Base-by-base conservation (phyloP, 768 basidiomycete genomes). In the Cyclocybe cylindracea region DNA sequence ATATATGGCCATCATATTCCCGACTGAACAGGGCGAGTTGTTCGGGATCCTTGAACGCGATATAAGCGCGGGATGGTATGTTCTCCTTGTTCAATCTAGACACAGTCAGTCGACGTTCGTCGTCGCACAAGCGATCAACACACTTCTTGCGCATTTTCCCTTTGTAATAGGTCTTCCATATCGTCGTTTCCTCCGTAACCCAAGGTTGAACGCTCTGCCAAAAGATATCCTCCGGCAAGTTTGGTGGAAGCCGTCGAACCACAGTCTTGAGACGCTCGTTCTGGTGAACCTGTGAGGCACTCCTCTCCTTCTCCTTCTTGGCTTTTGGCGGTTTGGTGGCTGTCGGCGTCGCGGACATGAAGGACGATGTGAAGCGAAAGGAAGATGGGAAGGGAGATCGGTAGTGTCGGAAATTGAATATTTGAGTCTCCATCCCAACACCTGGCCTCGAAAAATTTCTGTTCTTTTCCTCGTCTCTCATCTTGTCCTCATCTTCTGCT, bases 1-100 rank as follows among this genome's bases (percentile, higher is more conserved):
- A 98, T 18, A 89, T 43, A 71, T 98, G 95, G 0, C 96, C 96
- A 61, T 98, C 92, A 59, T 92, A 99, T 33, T 81, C 93, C 24
- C 77, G 76, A 61, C 89, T 88, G 62, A 98, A 98, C 2, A 65
- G 66, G 3, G 88, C 79, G 11, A 98, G 72, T 9, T 75, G 72
- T 13, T 89, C 89, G 49, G 87, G 84, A 11, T 71, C 79, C 75
- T 83, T 88, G 79, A 99, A 97, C 1, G 86, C 85, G 56, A 97
- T 87, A 66, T 98, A 98, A 10, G 96, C 96, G 38, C 95, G 83
- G 16, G 95, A 94, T 13, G 86, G 78, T 7, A 92, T 71, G 50
- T 86, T 89, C 73, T 95, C 93, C 74, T 90, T 91, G 71, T 87
- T 87, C 66, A 85, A 61, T 58, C 93, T 93, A 53, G 47, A 11